A percentile compares a stretch with the other conserved stretches of the same genome.
Conservation (phyloP, 2,329 filamentous ascomycete species). For the Eutypella sp. region DNA sequence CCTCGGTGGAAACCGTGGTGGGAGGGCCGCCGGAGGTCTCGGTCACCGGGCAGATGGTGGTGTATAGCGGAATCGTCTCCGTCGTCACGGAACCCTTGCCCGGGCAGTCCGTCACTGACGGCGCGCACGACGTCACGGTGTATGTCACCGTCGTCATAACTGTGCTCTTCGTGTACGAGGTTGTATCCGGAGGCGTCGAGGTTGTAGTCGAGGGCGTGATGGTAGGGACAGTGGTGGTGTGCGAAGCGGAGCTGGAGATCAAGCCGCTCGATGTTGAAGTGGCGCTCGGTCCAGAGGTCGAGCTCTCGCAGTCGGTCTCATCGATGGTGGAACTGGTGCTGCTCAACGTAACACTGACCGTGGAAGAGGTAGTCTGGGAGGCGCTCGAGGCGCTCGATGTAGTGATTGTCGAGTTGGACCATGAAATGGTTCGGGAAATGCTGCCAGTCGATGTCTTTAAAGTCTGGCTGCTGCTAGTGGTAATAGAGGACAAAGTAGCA, state of each 20-base stretch:
- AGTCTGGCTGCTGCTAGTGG: neutral
- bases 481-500: neutral
- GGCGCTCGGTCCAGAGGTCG: too few species aligned
- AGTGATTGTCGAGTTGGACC: neutral
- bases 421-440: neutral
- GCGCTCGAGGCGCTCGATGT: neutral
- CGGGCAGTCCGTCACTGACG: slow-evolving; percentile 33
- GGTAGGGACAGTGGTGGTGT: neutral
- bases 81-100: slow-evolving; percentile 31
- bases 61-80: slow-evolving; percentile 37
- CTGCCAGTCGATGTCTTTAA: neutral
- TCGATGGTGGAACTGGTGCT: slow-evolving; percentile 2
- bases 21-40: slow-evolving; percentile 7
- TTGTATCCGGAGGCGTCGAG: slow-evolving; percentile 7
- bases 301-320: neutral
- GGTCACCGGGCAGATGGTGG: slow-evolving; percentile 36
- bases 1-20: slow-evolving; percentile 4
- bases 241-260: neutral
- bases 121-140: slow-evolving; percentile 25
- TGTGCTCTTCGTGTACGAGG: slow-evolving; percentile 22
- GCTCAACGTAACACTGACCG: neutral
- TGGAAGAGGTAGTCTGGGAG: neutral
- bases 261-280: slow-evolving; percentile 1
- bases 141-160: slow-evolving; percentile 21
- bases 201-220: slow-evolving; percentile 4